These are phyloP conservation scores for Xylaria sp. DNA, from an alignment of 2,329 filamentous ascomycete species.

Conservation along the genomic window DNA sequence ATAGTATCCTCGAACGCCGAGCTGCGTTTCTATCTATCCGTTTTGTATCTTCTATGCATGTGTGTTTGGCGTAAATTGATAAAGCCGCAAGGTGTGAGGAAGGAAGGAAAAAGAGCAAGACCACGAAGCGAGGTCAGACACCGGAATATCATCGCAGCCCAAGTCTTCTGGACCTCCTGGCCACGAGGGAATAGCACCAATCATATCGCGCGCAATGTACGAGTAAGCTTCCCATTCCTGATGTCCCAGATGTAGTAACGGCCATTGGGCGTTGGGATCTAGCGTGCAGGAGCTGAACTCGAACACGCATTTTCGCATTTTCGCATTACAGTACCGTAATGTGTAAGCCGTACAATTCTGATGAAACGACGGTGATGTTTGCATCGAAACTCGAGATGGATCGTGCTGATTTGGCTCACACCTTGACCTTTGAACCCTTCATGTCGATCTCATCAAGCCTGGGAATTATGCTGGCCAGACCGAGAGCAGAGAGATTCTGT, in stretches of 20 bases:
- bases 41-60: background rate
- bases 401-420: background rate
- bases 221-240: slow-evolving; percentile 18
- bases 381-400: background rate
- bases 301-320: background rate
- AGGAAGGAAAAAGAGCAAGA: background rate
- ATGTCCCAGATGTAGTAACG: slow-evolving; percentile 3
- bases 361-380: background rate
- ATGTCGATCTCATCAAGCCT: background rate
- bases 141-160: slow-evolving; percentile 1
- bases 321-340: too few species aligned
- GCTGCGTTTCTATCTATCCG: background rate
- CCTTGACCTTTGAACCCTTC: background rate
- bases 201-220: slow-evolving; percentile 8
- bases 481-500: too few species aligned
- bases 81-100: background rate
- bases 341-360: too few species aligned
- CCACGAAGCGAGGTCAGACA: background rate
- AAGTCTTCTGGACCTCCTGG: background rate
- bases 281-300: slow-evolving; percentile 30
- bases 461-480: background rate
- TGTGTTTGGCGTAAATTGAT: background rate
- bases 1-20: background rate
- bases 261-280: slow-evolving; percentile 19
- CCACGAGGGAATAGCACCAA: slow-evolving; percentile 17